Percentiles rank a stretch among this genome's conserved stretches.
phyloP scores from a whole-genome alignment of 1,284 basidiomycete genomes.

The Melampsora occidentalis region DNA sequence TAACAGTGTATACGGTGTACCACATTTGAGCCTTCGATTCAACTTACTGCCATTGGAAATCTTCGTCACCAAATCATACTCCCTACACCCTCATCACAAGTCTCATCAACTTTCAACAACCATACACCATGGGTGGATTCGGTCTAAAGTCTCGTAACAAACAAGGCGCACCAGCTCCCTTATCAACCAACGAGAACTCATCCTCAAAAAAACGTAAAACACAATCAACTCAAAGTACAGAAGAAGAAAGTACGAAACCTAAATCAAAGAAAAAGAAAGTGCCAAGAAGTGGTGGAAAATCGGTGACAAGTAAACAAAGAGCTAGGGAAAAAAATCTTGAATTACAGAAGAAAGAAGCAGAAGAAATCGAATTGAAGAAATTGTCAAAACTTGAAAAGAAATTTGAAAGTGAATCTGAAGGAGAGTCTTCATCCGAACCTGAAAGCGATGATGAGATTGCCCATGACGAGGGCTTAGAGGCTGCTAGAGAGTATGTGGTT shows the following conservation, averaged over 20 bases:
- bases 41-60: too few species aligned
- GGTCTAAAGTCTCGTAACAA: conserved; percentile 42
- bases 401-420: conserved; percentile 20
- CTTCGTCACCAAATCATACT: too few species aligned
- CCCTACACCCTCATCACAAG: too few species aligned
- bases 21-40: too few species aligned
- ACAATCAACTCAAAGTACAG: neutral
- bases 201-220: conserved; percentile 6
- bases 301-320: conserved; percentile 31
- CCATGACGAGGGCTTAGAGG: conserved; percentile 42
- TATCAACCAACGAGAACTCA: neutral
- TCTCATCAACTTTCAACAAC: too few species aligned
- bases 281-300: conserved; percentile 42
- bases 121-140: conserved; percentile 39
- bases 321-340: conserved; percentile 4
- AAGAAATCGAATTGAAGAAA: conserved; percentile 45
- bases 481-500: conserved; percentile 28
- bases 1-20: too few species aligned
- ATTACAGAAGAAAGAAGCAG: conserved; percentile 35
- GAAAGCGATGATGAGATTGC: conserved; percentile 45
- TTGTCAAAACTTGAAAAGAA: conserved; percentile 44
- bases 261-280: conserved; percentile 30
- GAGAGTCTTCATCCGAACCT: conserved; percentile 28
- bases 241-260: neutral
- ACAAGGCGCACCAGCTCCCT: conserved; percentile 28